Percentiles rank a stretch among this genome's conserved stretches.
Evolutionary conservation across 2,329 filamentous ascomycete species (phyloP).

Genomic region (Calonectria hongkongensis): DNA sequence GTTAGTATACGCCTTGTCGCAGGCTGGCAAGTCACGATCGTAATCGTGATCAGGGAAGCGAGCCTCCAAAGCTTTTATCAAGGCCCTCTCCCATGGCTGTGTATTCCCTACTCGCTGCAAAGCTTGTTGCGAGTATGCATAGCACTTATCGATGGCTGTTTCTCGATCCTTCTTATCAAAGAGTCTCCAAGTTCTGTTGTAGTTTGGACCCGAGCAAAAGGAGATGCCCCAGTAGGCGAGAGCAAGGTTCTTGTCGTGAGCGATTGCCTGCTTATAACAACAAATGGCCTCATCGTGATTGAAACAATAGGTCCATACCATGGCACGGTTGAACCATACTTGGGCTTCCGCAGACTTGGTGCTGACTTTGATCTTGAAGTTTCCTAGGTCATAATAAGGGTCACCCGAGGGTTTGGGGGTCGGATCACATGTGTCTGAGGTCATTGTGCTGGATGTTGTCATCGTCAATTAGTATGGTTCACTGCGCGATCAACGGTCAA

Average conservation of each 20-base stretch:
- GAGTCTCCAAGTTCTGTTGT: constrained; percentile 5
- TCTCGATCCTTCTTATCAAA: not conserved
- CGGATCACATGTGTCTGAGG: not conserved
- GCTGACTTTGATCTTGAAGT: constrained; percentile 7
- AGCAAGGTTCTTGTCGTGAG: not conserved
- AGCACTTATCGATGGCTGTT: not conserved
- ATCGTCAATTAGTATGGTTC: not conserved
- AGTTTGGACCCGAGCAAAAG: not conserved
- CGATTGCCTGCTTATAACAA: not conserved
- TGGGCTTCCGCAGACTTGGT: constrained; percentile 1
- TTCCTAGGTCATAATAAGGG: constrained; percentile 3
- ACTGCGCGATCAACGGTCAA: not conserved
- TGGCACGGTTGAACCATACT: constrained; percentile 12
- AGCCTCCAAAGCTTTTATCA: not conserved
- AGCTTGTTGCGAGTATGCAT: not conserved
- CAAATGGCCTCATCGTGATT: constrained; percentile 1
- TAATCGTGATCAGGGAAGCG: not conserved
- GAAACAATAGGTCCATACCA: constrained; percentile 3
- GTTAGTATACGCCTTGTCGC: not conserved
- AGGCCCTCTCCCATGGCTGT: not conserved
- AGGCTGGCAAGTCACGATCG: not conserved
- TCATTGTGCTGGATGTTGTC: not conserved
- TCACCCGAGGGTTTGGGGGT: not conserved
- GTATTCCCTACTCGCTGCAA: not conserved
- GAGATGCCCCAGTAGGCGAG: not conserved